Conservation (phyloP, 495 filamentous ascomycete species). For the Viridothelium virens region DNA sequence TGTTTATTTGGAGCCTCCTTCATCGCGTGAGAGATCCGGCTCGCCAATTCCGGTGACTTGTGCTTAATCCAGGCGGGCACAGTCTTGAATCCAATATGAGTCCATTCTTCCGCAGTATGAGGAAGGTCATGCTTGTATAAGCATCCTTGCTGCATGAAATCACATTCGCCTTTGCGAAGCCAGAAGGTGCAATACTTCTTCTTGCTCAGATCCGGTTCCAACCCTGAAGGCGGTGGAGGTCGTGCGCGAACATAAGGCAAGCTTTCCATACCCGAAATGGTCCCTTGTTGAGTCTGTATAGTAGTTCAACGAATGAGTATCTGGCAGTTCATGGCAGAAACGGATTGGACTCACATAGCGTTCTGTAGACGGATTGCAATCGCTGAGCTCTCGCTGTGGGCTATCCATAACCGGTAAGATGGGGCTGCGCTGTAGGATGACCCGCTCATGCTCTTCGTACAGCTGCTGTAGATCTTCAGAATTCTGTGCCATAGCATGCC, state of each 20-base stretch:
- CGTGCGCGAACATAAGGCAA: background rate
- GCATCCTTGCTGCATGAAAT: constrained; percentile 77
- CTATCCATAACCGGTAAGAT: background rate
- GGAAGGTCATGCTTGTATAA: constrained; percentile 86
- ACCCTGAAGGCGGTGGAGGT: constrained; percentile 29
- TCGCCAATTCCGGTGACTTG: constrained; percentile 18
- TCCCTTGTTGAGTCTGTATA: background rate
- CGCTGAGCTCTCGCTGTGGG: background rate
- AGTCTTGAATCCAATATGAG: constrained; percentile 51
- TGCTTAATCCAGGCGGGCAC: constrained; percentile 53
- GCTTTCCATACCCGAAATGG: background rate
- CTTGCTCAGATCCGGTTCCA: constrained; percentile 33
- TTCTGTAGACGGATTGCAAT: background rate
- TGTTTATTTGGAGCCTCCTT: background rate
- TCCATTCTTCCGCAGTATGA: constrained; percentile 48
- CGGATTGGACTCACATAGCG: background rate
- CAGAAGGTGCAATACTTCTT: constrained; percentile 84
- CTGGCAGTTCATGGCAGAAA: background rate
- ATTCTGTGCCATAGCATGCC: background rate
- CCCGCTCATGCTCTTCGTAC: too few relatives aligned
- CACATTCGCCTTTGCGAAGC: constrained; percentile 75
- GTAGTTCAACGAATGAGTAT: background rate
- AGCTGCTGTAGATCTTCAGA: too few relatives aligned
- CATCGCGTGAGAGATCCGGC: background rate
- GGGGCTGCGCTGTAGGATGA: background rate